Base-by-base conservation (phyloP, 805 yeast species). In the Metschnikowia drakensbergensis region DNA sequence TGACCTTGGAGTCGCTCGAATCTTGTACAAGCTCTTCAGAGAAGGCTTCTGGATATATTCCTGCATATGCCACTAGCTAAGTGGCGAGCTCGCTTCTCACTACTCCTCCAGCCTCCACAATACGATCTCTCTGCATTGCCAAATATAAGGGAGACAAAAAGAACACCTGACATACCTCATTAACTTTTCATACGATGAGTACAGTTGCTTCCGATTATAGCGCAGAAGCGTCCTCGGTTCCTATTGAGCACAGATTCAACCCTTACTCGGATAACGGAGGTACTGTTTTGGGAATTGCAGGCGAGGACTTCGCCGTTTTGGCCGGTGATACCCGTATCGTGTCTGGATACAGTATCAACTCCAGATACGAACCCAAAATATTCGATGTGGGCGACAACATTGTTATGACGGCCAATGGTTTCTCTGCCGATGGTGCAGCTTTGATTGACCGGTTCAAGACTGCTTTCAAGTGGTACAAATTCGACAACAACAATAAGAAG, bases 251-350 rank as follows among this genome's bases (percentile, higher is more conserved):
- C 68, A 78, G 86, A 66, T 90, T 90, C 73, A 89, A 90, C 64
- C 97, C 97, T 34, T 90, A 90, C 73, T 74, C 92, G 29, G 96
- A 91, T 68, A 89, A 91, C 61, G 99, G 99, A 60, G 99, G 99
- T 62, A 92, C 98, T 6, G 91, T 92, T 47, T 73, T 94, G 58
- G 99, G 98, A 46, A 94, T 94, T 68, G 97, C 99, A 1, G 99
- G 99, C 44, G 88, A 89, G 66, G 97, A 94, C 68, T 94, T 90
- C 62, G 97, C 96, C 17, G 94, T 94, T 32, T 76, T 94, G 52
- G 99, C 99, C 0, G 98, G 98, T 40, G 99, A 94, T 67, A 94
- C 99, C n/a, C 85, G 99, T 75, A 95, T 87, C 62, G 88, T 96
- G 4, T 84, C 86, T 17, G 99, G 97, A 23, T 94, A 90, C 71